Conservation (phyloP, 225 moss, liverwort and hornwort genomes). For the Pleurozium schreberi region DNA sequence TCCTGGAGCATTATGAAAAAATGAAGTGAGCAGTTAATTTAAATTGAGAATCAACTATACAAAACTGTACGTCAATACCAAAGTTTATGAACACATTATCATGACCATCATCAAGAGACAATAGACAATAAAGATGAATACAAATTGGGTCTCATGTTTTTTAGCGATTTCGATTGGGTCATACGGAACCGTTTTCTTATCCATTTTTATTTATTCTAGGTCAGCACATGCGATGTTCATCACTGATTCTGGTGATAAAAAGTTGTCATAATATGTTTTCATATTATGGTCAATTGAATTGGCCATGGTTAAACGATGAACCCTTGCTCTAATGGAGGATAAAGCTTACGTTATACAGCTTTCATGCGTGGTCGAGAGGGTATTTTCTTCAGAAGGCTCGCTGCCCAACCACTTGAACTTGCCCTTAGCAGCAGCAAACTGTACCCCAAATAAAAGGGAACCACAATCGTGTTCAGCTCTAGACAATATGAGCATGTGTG, state of each 20-base stretch:
- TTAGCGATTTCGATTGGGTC: neutral
- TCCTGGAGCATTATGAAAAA: neutral
- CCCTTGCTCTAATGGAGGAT: neutral
- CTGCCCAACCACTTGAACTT: conserved; percentile 93
- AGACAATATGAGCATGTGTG: neutral
- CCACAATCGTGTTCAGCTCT: neutral
- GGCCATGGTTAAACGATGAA: neutral
- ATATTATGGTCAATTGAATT: neutral
- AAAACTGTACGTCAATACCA: neutral
- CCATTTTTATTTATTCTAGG: neutral
- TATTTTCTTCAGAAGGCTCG: conserved; percentile 41
- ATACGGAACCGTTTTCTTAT: neutral
- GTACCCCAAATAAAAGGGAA: neutral
- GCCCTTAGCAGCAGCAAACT: conserved; percentile 94
- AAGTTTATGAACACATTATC: neutral
- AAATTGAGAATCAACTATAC: neutral
- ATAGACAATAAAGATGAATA: neutral
- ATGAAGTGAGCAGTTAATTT: neutral
- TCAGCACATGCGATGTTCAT: neutral
- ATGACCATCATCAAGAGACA: neutral
- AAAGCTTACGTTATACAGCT: conserved; percentile 81
- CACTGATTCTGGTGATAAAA: neutral
- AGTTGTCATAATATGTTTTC: neutral
- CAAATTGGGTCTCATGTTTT: neutral
- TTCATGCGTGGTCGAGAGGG: conserved; percentile 77